Conservation (phyloP, 1,284 basidiomycete species). For the Apiotrichum gracile region DNA sequence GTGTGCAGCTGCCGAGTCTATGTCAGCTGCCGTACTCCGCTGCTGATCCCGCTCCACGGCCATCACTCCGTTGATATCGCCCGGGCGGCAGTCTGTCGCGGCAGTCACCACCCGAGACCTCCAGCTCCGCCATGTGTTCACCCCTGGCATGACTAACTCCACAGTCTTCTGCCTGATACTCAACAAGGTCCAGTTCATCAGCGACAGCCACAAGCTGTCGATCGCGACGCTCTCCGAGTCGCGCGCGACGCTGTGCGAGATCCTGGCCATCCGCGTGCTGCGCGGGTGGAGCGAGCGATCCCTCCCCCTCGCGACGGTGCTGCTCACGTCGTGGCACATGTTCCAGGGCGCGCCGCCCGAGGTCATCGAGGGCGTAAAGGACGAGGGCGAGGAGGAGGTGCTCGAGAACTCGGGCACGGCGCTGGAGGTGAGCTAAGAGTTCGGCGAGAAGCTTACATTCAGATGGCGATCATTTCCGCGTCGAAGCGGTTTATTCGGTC, state of each 20-base stretch:
- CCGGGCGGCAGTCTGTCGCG: too few species aligned
- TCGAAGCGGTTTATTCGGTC: constrained; percentile 82
- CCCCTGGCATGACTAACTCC: too few species aligned
- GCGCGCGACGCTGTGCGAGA: constrained; percentile 77
- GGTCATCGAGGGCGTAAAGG: constrained; percentile 58
- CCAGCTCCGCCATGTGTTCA: too few species aligned
- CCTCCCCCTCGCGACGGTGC: constrained; percentile 67
- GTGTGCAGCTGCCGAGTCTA: too few species aligned
- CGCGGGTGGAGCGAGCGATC: constrained; percentile 69
- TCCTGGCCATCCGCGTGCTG: constrained; percentile 75
- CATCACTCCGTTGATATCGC: too few species aligned
- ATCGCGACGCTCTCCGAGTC: constrained; percentile 61
- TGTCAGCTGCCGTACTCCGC: too few species aligned
- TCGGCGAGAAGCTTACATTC: not conserved
- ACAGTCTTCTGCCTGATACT: constrained; percentile 79
- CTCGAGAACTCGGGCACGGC: constrained; percentile 79
- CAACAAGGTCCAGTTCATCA: constrained; percentile 79
- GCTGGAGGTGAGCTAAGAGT: constrained; percentile 54
- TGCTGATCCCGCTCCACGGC: too few species aligned
- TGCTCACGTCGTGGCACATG: constrained; percentile 82
- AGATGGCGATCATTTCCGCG: constrained; percentile 75
- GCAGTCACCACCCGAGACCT: too few species aligned
- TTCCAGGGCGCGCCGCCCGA: constrained; percentile 71
- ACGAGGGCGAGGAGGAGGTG: constrained; percentile 60
- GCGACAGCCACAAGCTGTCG: constrained; percentile 56